Percentiles rank a stretch among this genome's conserved stretches.
These are phyloP conservation scores for Botrytis fabae DNA, from an alignment of 2,329 filamentous ascomycete species.

Conservation along the genomic window DNA sequence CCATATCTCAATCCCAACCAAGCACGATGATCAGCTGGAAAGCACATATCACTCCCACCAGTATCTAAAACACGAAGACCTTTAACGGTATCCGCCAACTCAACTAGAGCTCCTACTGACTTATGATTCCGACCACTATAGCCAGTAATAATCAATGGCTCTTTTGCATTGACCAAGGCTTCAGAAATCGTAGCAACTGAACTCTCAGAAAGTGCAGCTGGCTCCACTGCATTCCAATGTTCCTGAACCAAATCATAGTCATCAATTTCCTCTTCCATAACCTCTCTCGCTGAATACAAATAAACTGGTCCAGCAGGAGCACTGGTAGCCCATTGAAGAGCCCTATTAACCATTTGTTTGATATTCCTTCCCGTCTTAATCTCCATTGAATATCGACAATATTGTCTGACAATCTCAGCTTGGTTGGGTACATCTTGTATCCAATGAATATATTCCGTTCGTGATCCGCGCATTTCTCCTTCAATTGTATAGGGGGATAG, in stretches of 20 bases:
- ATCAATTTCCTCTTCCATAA: conserved; percentile 69
- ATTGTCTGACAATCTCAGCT: conserved; percentile 70
- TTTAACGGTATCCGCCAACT: conserved; percentile 66
- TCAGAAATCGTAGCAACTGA: conserved; percentile 62
- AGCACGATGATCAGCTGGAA: conserved; percentile 67
- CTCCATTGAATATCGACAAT: conserved; percentile 70
- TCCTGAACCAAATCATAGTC: conserved; percentile 58
- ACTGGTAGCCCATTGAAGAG: conserved; percentile 68
- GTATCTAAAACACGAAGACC: conserved; percentile 73
- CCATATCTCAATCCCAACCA: conserved; percentile 74
- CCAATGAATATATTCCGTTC: conserved; percentile 79
- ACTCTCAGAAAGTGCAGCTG: conserved; percentile 53
- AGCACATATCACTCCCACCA: conserved; percentile 79
- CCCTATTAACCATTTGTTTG: conserved; percentile 73
- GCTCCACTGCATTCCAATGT: conserved; percentile 61
- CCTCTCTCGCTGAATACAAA: conserved; percentile 63
- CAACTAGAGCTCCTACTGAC: conserved; percentile 60
- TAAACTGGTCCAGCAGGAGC: conserved; percentile 71
- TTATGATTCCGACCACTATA: conserved; percentile 70
- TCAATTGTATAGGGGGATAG: conserved; percentile 72
- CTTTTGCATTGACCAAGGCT: conserved; percentile 58
- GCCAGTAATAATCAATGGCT: conserved; percentile 69
- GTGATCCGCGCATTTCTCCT: conserved; percentile 66
- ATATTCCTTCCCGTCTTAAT: conserved; percentile 72
- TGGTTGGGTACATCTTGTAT: conserved; percentile 77